Conservation (phyloP, 306 rosid species). For the Glycine latifolia region DNA sequence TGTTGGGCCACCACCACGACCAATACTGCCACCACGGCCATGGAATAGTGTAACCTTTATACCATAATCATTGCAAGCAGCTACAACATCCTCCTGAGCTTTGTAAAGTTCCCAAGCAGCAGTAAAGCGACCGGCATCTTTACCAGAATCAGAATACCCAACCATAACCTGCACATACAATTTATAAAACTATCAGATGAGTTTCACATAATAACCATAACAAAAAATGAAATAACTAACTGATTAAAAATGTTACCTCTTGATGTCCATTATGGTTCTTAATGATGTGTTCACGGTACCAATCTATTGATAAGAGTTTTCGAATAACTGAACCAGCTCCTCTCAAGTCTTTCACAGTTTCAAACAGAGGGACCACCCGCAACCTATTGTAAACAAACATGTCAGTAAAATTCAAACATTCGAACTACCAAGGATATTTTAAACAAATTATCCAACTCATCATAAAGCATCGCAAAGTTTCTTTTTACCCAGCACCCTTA, state of each 20-base stretch:
- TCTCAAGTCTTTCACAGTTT: conserved; percentile 91
- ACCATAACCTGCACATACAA: conserved; percentile 84
- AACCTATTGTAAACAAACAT: conserved; percentile 57
- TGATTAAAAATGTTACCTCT: conserved; percentile 65
- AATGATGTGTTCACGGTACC: conserved; percentile 84
- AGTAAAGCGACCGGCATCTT: conserved; percentile 96
- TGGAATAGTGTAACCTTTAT: conserved; percentile 91
- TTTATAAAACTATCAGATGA: conserved; percentile 23
- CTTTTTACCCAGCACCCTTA: neutral
- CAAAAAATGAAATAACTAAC: conserved; percentile 14
- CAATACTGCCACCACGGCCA: conserved; percentile 97
- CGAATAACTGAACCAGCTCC: conserved; percentile 89
- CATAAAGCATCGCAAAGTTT: conserved; percentile 13
- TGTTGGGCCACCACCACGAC: conserved; percentile 99
- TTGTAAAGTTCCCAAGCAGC: conserved; percentile 98
- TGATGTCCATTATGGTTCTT: conserved; percentile 85
- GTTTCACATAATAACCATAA: conserved; percentile 22
- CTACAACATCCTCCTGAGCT: conserved; percentile 98
- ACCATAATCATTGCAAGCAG: conserved; percentile 88
- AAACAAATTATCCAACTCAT: conserved; percentile 14
- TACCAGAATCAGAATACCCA: conserved; percentile 96
- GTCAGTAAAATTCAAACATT: conserved; percentile 35
- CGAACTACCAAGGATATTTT: neutral
- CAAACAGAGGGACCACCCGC: conserved; percentile 96
- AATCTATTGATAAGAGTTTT: conserved; percentile 81